Conservation (phyloP, 2,329 filamentous ascomycete species). For the Pseudogymnoascus sp. region DNA sequence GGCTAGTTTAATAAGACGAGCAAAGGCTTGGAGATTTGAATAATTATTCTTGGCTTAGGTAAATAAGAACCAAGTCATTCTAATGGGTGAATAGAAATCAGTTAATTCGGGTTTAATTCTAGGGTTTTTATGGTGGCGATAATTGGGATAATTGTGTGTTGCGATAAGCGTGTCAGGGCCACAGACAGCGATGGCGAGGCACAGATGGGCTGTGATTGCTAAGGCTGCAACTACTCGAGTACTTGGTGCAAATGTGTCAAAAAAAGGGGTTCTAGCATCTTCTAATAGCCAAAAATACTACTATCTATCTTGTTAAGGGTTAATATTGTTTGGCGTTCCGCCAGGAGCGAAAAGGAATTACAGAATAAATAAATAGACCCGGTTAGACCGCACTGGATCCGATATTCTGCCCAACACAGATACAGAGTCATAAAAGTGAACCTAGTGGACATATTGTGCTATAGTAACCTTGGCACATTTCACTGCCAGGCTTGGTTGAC, state of each 20-base stretch:
- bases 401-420: neutral
- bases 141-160: neutral
- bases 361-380: neutral
- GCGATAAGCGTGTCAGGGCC: neutral
- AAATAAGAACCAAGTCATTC: neutral
- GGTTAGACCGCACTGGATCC: neutral
- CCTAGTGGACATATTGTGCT: neutral
- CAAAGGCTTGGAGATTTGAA: neutral
- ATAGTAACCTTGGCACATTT: neutral
- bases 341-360: neutral
- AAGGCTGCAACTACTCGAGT: neutral
- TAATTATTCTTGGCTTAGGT: neutral
- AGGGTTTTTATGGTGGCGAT: conserved; percentile 2
- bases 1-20: neutral
- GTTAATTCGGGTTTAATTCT: conserved; percentile 3
- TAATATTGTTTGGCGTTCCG: neutral
- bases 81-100: neutral
- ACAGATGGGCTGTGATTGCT: neutral
- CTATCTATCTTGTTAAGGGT: neutral
- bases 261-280: neutral
- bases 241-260: neutral
- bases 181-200: neutral
- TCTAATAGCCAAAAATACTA: neutral
- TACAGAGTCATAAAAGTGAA: neutral
- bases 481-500: neutral